Conservation (phyloP, 768 basidiomycete genomes). For the Tricholoma sp. region DNA sequence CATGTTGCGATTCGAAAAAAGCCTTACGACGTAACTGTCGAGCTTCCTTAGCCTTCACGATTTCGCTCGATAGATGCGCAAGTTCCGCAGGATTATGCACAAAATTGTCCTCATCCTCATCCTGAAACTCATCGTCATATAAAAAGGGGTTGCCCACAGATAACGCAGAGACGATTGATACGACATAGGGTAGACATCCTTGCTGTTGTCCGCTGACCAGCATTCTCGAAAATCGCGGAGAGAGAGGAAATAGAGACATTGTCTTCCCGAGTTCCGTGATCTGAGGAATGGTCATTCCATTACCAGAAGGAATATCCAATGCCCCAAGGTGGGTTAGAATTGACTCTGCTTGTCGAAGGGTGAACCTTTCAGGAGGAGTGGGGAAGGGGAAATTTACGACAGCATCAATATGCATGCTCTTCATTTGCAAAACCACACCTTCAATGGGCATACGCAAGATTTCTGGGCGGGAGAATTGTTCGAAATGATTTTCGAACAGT, state of each 20-base stretch:
- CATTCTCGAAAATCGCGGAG: constrained; percentile 96
- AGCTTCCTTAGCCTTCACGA: constrained; percentile 47
- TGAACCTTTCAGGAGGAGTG: constrained; percentile 80
- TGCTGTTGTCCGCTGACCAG: constrained; percentile 89
- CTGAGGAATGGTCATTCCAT: constrained; percentile 35
- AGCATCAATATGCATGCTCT: constrained; percentile 96
- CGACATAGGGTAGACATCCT: constrained; percentile 76
- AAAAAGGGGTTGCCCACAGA: constrained; percentile 96
- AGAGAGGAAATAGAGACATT: constrained; percentile 92
- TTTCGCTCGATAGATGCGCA: constrained; percentile 41
- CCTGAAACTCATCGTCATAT: constrained; percentile 64
- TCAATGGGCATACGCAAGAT: constrained; percentile 96
- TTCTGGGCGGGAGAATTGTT: constrained; percentile 82
- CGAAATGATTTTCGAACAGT: constrained; percentile 90
- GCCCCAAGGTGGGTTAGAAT: constrained; percentile 82
- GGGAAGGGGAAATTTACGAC: constrained; percentile 98
- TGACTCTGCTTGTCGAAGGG: constrained; percentile 77
- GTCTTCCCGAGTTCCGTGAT: constrained; percentile 88
- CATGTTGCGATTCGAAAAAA: constrained; percentile 81
- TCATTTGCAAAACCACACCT: constrained; percentile 97
- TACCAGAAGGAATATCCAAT: constrained; percentile 39
- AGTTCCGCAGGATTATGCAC: constrained; percentile 32
- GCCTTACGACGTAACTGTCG: constrained; percentile 61
- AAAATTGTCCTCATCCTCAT: constrained; percentile 34
- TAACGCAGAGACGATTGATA: constrained; percentile 84